Evolutionary conservation across 768 basidiomycete species (phyloP).

Genomic region (Hydnum rufescens): DNA sequence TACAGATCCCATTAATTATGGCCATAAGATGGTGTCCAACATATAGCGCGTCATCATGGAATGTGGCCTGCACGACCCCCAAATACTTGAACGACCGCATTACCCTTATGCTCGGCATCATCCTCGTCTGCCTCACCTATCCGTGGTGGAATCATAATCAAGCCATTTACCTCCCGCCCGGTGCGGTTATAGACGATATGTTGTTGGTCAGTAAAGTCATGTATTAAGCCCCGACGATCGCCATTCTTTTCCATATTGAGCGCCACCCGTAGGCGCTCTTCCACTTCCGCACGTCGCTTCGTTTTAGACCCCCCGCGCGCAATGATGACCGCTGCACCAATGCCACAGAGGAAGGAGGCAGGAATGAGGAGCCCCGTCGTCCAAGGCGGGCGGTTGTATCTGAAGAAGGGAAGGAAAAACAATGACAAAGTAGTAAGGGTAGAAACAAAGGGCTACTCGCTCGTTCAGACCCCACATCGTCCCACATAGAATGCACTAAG

Average conservation of each 20-base stretch:
- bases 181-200: too few relatives aligned
- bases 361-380: slow-evolving; percentile 43
- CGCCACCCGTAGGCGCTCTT: slow-evolving; percentile 33
- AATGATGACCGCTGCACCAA: slow-evolving; percentile 49
- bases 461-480: slow-evolving; percentile 68
- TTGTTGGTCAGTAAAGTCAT: too few relatives aligned
- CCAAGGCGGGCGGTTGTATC: slow-evolving; percentile 21
- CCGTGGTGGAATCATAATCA: too few relatives aligned
- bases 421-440: slow-evolving; percentile 11
- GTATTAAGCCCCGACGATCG: too few relatives aligned
- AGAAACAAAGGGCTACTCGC: slow-evolving; percentile 31
- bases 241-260: slow-evolving; percentile 17
- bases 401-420: not conserved
- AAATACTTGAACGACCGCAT: too few relatives aligned
- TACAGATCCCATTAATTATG: too few relatives aligned
- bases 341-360: slow-evolving; percentile 54
- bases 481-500: slow-evolving; percentile 42
- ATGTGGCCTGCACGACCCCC: too few relatives aligned
- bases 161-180: too few relatives aligned
- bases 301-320: slow-evolving; percentile 54
- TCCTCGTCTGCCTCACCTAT: too few relatives aligned
- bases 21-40: too few relatives aligned
- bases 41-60: too few relatives aligned
- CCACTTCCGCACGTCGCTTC: slow-evolving; percentile 44
- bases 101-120: too few relatives aligned